Evolutionary conservation across 176 grass and related monocot species (phyloP), one percentile per base, ranked within the genome.

Genomic region (Oryza brachyantha): DNA sequence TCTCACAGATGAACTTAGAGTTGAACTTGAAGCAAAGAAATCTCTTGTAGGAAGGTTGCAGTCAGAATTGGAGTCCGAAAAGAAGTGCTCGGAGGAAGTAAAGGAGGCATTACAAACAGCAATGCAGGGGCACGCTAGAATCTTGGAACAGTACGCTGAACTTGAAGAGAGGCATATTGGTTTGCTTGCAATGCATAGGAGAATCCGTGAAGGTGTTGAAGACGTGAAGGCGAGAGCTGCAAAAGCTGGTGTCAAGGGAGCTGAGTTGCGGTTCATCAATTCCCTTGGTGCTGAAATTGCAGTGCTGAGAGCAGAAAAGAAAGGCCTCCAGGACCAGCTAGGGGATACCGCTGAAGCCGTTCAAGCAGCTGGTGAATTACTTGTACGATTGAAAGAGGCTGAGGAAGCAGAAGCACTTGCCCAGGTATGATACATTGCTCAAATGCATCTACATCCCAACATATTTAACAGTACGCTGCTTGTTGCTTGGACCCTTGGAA

Each of bases 81-180:
- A 90, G 78, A 88, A 88, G 46, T 99, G 92, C 75, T 83, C 87
- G 22, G 92, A 91, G 50, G 96, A 99, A 85, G 34, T 94, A 34
- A 99, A 93, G 70, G 92, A 99, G 46, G 96, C 90, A 72, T 39
- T 99, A 55, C 92, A 99, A 79, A 95, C 90, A 80, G 96, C 92
- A 13, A 88, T 99, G 84, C 96, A 99, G 64, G 96, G 90, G 27
- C 90, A 94, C 75, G 90, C 90, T 22, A 89, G 92, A 74, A 91
- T 95, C 64, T 58, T 99, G 48, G 96, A 99, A 62, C 96, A 99
- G 74, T 99, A 99, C 43, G 92, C 92, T 66, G 96, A 99, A 80
- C 90, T 99, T 69, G 90, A 99, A 83, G 96, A 99, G 84, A 99
- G 90, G 40, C 96, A 99, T 79, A 93, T 93, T 79, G 32, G 70